Evolutionary conservation across 1,284 basidiomycete genomes (phyloP), one percentile per base, ranked within the genome.

Genomic region (Microbotryum saponariae): DNA sequence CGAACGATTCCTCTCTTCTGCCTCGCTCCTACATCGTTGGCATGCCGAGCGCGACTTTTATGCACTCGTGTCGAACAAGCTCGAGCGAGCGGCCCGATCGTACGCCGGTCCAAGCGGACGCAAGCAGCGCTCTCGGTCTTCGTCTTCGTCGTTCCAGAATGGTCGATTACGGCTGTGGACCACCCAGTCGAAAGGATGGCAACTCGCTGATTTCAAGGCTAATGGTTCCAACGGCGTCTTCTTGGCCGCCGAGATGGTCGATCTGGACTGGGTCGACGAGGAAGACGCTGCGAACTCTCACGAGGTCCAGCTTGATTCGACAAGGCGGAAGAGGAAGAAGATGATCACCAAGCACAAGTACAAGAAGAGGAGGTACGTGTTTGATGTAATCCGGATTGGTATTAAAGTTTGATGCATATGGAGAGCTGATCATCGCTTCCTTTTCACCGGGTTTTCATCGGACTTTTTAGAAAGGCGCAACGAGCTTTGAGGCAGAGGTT

Each of bases 261-360:
- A 63, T 29, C 27, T 64, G 12, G 54, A 59, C 42, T 61, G 58
- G 45, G 52, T 27, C 23, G 46, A 52, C 23, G 59, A 61, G 49
- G 12, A 45, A 3, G n/a, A 42, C 29, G 59, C 49, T 25, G 33
- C 21, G 31, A 51, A 78, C 79, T 78, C 82, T 64, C 79, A 82
- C 47, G 80, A 47, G 20, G 18, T 87, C 37, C 76, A 82, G 73
- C 79, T 87, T 77, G 88, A 90, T 70, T 89, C 88, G 70, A 83
- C 82, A 29, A 86, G 85, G 79, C 82, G 88, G 75, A 90, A 90
- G 80, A 81, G 83, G 70, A 79, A 83, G 78, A 88, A 83, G 82
- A 89, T 89, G 82, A 90, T 90, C 86, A 88, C 86, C 82, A 90
- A 89, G 77, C 88, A 90, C 74, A 90, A 90, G 87, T 73, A 78